Evolutionary conservation across 2,329 filamentous ascomycete species (phyloP), one percentile per base, ranked within the genome.

Genomic region (Colletotrichum lentis): DNA sequence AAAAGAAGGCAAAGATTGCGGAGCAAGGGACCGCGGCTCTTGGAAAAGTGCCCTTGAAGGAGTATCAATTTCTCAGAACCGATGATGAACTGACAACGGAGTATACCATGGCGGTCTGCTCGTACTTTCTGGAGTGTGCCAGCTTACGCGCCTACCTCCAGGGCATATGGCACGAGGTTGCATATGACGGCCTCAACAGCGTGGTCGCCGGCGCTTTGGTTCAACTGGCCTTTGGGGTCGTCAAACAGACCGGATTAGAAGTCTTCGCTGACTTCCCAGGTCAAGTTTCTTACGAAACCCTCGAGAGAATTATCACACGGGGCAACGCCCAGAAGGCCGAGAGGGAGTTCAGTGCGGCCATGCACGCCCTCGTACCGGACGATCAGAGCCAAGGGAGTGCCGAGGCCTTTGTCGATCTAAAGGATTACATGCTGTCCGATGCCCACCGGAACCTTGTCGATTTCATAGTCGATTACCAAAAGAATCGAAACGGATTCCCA

Each of bases 261-360:
- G 81, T 85, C 0, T 83, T 82, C 61, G 68, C 79, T 20, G 80
- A 85, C 35, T 85, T 84, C 49, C 79, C 81, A 1, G 81, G 77
- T 0, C 76, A 81, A 56, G 79, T 83, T 12, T 79, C 78, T 0
- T 85, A 79, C 69, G 75, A 83, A 46, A 80, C 73, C 0, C 75
- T 83, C 50, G 78, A 82, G 71, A 75, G 78, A 0, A 78, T 78
- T 4, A 77, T 83, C 43, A 81, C 78, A 1, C 73, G 76, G 1
- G 80, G 80, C 1, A 70, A 81, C 60, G 56, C 73, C 24, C 74
- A 79, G 0, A 76, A 76, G 35, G 73, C 53, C 69, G 73, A 77
- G 59, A 72, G 71, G 4, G 73, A 56, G 47, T 77, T 77, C 67
- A 24, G 22, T 7, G 14, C 74, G 18, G 49, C 56, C 20, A 49